These are phyloP conservation scores for Xylaria venustula DNA, from an alignment of 495 filamentous ascomycete genomes.

Conservation along the genomic window DNA sequence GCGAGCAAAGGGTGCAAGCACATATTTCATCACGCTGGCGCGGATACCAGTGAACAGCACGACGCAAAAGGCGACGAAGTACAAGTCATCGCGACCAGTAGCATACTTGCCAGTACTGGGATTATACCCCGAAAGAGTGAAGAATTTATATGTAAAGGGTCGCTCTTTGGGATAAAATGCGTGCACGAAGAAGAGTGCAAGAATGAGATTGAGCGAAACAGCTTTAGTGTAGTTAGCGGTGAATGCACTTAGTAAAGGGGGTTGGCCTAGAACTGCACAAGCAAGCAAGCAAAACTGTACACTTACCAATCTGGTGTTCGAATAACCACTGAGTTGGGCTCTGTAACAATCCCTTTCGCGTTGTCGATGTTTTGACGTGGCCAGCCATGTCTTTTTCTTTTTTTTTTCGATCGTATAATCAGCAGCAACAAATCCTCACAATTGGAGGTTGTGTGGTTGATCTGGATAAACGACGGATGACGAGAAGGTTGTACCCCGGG, in stretches of 20 bases:
- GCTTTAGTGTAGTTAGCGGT: constrained; percentile 38
- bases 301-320: constrained; percentile 17
- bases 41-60: constrained; percentile 67
- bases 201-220: constrained; percentile 61
- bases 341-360: constrained; percentile 5
- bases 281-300: background rate
- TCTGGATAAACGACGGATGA: background rate
- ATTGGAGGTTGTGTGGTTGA: background rate
- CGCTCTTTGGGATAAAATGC: constrained; percentile 58
- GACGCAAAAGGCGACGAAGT: constrained; percentile 62
- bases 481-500: background rate
- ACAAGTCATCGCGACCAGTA: constrained; percentile 63
- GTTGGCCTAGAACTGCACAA: too few relatives aligned
- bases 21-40: constrained; percentile 63
- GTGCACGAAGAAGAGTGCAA: constrained; percentile 59
- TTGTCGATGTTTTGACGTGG: background rate
- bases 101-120: constrained; percentile 53
- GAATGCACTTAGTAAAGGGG: background rate
- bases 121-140: constrained; percentile 65
- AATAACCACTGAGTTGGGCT: constrained; percentile 15
- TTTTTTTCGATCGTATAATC: background rate
- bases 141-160: constrained; percentile 62
- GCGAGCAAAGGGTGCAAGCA: constrained; percentile 62
- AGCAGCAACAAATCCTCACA: too few relatives aligned
- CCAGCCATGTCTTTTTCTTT: constrained; percentile 3